Evolutionary conservation across 2,329 filamentous ascomycete genomes (phyloP).

Genomic region (Hortaea werneckii): DNA sequence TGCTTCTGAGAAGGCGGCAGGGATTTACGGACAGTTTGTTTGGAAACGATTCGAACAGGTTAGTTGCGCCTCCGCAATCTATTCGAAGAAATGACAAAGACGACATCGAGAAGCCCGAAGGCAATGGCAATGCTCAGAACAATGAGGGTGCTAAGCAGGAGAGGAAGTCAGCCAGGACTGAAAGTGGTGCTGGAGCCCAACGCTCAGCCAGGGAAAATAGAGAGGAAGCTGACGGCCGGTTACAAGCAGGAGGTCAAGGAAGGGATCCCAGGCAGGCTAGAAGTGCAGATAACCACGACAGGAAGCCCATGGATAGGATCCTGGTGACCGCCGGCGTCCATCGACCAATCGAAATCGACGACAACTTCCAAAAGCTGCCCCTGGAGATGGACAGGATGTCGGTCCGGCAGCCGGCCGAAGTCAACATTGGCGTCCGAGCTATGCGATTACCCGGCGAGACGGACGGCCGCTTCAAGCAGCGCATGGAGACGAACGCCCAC

Average conservation of each 20-base stretch:
- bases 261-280: background rate
- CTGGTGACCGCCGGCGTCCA: slow-evolving; percentile 47
- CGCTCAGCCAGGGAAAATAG: background rate
- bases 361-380: slow-evolving; percentile 19
- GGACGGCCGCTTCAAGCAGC: slow-evolving; percentile 3
- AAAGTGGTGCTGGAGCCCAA: background rate
- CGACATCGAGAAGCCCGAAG: too few relatives aligned
- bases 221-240: background rate
- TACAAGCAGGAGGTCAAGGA: background rate
- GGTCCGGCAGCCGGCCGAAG: background rate
- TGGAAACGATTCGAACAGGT: slow-evolving; percentile 43
- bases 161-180: too few relatives aligned
- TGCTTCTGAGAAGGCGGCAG: slow-evolving; percentile 51
- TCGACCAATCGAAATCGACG: slow-evolving; percentile 30
- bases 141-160: too few relatives aligned
- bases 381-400: slow-evolving; percentile 11
- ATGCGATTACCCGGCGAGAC: background rate
- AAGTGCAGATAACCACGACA: slow-evolving; percentile 43
- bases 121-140: too few relatives aligned
- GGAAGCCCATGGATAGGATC: slow-evolving; percentile 38
- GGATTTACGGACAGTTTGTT: slow-evolving; percentile 49
- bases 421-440: background rate
- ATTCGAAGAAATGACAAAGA: slow-evolving; percentile 28
- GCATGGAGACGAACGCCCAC: slow-evolving; percentile 4
- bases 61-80: slow-evolving; percentile 47